phyloP scores from a whole-genome alignment of 495 filamentous ascomycete species.

The Penicillium angulare region DNA sequence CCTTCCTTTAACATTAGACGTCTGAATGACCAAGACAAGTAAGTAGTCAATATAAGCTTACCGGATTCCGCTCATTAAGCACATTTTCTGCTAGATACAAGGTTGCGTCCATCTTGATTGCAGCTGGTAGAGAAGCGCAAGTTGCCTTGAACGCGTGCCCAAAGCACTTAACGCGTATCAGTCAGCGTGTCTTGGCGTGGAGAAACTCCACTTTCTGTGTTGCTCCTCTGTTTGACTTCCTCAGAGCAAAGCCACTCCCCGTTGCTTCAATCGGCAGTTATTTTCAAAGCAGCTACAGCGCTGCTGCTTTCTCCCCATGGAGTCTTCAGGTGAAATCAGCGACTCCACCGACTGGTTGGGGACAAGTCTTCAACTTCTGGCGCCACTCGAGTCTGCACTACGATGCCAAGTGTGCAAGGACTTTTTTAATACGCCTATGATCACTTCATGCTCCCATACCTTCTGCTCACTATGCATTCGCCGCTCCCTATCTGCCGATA shows the following conservation, averaged over 20 bases:
- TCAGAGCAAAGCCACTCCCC: neutral
- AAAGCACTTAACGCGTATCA: constrained; percentile 53
- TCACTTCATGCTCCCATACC: constrained; percentile 91
- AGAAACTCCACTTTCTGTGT: constrained; percentile 11
- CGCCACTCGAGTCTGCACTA: constrained; percentile 77
- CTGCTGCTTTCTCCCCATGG: constrained; percentile 27
- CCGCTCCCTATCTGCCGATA: constrained; percentile 72
- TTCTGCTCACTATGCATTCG: constrained; percentile 97
- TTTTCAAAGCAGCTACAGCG: neutral
- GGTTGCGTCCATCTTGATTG: constrained; percentile 52
- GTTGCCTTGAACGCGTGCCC: constrained; percentile 34
- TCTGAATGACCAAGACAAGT: neutral
- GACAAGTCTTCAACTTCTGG: constrained; percentile 71
- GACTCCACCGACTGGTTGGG: constrained; percentile 92
- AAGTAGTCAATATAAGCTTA: constrained; percentile 36
- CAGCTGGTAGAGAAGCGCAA: constrained; percentile 2
- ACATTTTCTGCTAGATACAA: constrained; percentile 73
- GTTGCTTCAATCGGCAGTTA: neutral
- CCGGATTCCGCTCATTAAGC: constrained; percentile 72
- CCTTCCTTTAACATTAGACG: constrained; percentile 45
- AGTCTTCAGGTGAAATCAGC: constrained; percentile 59
- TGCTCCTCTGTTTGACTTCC: neutral
- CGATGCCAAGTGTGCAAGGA: constrained; percentile 98
- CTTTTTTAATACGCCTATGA: constrained; percentile 88
- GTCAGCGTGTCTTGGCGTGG: constrained; percentile 47